phyloP scores from a whole-genome alignment of 23 red algal species.

The Gracilaria caudata region DNA sequence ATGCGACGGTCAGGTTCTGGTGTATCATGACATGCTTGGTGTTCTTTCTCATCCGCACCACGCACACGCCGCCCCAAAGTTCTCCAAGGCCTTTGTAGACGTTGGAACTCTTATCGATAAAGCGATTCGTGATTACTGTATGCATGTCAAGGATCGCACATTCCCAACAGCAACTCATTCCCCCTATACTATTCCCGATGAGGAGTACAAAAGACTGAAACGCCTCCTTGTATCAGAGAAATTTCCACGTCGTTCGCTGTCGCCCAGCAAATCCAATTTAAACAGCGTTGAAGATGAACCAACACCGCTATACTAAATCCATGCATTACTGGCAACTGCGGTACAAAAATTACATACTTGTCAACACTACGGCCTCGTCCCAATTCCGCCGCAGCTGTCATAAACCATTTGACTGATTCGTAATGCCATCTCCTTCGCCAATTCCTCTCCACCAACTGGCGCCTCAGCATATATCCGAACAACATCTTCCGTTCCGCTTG shows the following conservation, averaged over 20 bases:
- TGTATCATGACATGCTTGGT: slow-evolving; percentile 97
- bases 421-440: slow-evolving; percentile 56
- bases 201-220: slow-evolving; percentile 75
- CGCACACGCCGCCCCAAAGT: slow-evolving; percentile 90
- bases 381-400: slow-evolving; percentile 49
- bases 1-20: slow-evolving; percentile 94
- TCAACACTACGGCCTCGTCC: slow-evolving; percentile 28
- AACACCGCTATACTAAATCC: not conserved
- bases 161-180: slow-evolving; percentile 80
- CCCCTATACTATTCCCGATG: slow-evolving; percentile 83
- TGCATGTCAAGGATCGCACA: slow-evolving; percentile 51
- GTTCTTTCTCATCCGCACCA: slow-evolving; percentile 98
- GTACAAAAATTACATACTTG: not conserved
- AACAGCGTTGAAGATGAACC: not conserved
- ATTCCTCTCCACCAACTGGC: slow-evolving; percentile 16
- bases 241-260: not conserved
- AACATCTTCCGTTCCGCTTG: slow-evolving; percentile 97
- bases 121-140: slow-evolving; percentile 75
- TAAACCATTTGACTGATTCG: slow-evolving; percentile 46
- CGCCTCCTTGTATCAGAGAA: not conserved
- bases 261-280: not conserved
- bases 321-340: not conserved
- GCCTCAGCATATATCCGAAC: slow-evolving; percentile 96
- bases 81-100: slow-evolving; percentile 84
- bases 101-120: slow-evolving; percentile 72